A percentile compares a stretch with the other conserved stretches of the same genome.
These are phyloP conservation scores for Rhypophila decipiens DNA, from an alignment of 495 filamentous ascomycete species.

Conservation along the genomic window DNA sequence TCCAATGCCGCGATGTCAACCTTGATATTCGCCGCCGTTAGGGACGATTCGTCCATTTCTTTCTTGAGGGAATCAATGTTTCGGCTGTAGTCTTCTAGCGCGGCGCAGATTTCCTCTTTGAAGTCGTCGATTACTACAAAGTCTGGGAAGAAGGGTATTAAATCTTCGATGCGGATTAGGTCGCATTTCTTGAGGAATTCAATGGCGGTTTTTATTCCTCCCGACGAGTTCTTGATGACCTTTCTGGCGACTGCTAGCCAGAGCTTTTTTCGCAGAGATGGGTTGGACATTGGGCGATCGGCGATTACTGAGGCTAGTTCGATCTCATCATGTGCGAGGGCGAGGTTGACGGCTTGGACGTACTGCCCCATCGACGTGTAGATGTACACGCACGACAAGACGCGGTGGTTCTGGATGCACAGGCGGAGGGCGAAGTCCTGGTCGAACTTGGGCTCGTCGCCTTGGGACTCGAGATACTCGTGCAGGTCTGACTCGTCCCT, in stretches of 20 bases:
- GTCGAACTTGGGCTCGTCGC: conserved; percentile 68
- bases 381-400: conserved; percentile 90
- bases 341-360: conserved; percentile 83
- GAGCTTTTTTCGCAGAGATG: conserved; percentile 80
- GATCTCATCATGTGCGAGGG: conserved; percentile 79
- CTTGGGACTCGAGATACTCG: conserved; percentile 75
- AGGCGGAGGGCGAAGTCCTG: conserved; percentile 95
- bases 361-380: conserved; percentile 95
- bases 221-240: conserved; percentile 69
- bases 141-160: conserved; percentile 97
- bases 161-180: conserved; percentile 86
- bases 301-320: conserved; percentile 84
- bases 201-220: conserved; percentile 89
- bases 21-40: conserved; percentile 83
- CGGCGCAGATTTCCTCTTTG: conserved; percentile 93
- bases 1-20: conserved; percentile 78
- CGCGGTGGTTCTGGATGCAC: conserved; percentile 87
- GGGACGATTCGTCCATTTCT: conserved; percentile 91
- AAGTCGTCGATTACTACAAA: conserved; percentile 99
- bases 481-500: conserved; percentile 78
- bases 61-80: conserved; percentile 84
- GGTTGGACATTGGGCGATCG: conserved; percentile 74
- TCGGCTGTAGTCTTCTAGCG: conserved; percentile 83
- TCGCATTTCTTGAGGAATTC: conserved; percentile 90
- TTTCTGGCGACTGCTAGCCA: conserved; percentile 93